Evolutionary conservation across 1,284 basidiomycete species (phyloP).

Genomic region (Moesziomyces sp.): DNA sequence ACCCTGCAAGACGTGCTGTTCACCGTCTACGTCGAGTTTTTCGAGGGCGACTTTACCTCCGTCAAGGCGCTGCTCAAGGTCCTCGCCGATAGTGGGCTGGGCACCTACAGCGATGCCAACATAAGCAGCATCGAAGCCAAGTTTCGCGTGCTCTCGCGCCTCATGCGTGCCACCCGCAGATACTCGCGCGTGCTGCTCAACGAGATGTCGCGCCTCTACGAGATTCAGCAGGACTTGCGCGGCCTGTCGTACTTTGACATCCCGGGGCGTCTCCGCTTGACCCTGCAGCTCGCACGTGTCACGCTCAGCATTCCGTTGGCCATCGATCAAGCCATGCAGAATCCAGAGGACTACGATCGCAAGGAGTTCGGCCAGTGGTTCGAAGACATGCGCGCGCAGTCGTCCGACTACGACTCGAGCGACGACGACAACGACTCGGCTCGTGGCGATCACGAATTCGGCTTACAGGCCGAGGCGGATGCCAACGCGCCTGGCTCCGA

Average conservation of each 20-base stretch:
- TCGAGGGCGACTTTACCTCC: constrained; percentile 78
- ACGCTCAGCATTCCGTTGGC: constrained; percentile 81
- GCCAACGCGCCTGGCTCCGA: constrained; percentile 25
- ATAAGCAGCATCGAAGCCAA: constrained; percentile 68
- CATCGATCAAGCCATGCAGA: constrained; percentile 76
- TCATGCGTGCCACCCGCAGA: constrained; percentile 74
- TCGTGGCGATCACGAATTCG: constrained; percentile 19
- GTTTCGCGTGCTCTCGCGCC: constrained; percentile 63
- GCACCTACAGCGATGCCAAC: constrained; percentile 63
- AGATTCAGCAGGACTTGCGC: constrained; percentile 80
- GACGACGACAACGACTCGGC: constrained; percentile 33
- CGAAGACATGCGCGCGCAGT: constrained; percentile 38
- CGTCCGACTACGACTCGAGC: constrained; percentile 27
- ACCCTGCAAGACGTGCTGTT: constrained; percentile 77
- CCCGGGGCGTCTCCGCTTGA: constrained; percentile 79
- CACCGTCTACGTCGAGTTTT: constrained; percentile 80
- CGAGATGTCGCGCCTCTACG: constrained; percentile 79
- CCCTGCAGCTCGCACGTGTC: constrained; percentile 81
- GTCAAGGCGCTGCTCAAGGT: constrained; percentile 71
- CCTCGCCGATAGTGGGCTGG: constrained; percentile 63
- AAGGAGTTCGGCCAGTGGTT: constrained; percentile 42
- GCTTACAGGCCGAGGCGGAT: constrained; percentile 16
- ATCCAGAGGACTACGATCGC: constrained; percentile 39
- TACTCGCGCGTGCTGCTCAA: constrained; percentile 79
- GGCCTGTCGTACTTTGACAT: constrained; percentile 81